Base-by-base conservation (phyloP, 2,329 filamentous ascomycete genomes). In the Elsinoe necatrix region DNA sequence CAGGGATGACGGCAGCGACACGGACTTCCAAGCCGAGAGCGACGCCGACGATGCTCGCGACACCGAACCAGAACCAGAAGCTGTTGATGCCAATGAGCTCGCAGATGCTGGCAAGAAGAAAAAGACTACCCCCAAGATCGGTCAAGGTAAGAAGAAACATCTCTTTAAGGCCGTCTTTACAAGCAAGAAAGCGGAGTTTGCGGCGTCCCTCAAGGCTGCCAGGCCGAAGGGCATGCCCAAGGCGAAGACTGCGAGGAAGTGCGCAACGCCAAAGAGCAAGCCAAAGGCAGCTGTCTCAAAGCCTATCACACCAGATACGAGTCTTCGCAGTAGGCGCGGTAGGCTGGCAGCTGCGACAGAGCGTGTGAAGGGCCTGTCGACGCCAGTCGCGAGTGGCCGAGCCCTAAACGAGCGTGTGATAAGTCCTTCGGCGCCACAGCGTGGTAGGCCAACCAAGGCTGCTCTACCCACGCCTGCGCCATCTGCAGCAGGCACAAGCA, bases 21-120 rank as follows among this genome's bases (percentile, higher is more conserved):
- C 76, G 14, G 76, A 77, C 60, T 79, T 78, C 62, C 74, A 76
- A 52, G 73, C 68, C 12, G 67, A 70, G 14, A 72, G 66, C 42
- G 71, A 70, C 23, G 66, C 48, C 2, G 67, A 70, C 20, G 63
- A 63, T 45, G 37, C 48, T 11, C 63, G 59, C 56, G 69, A 68
- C 29, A 69, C 7, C 4, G 59, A 62, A 16, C 63, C 65, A 25
- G 55, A 60, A 14, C 20, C 54, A 9, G 63, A 63, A 47, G 60
- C 61, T 12, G 51, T 57, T 29, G 45, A 62, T 27, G 41, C 48
- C 12, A 34, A 18, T 4, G 59, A 60, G 29, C 55, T 61, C 7
- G 41, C 3, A 11, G 54, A 54, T 12, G 52, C 56, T 18, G 35
- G 6, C 25, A 56, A 56, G 23, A 59, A 47, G 35, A 21, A 56